Base-by-base conservation (phyloP, 2,329 filamentous ascomycete genomes). In the Hypoxylon sp. region DNA sequence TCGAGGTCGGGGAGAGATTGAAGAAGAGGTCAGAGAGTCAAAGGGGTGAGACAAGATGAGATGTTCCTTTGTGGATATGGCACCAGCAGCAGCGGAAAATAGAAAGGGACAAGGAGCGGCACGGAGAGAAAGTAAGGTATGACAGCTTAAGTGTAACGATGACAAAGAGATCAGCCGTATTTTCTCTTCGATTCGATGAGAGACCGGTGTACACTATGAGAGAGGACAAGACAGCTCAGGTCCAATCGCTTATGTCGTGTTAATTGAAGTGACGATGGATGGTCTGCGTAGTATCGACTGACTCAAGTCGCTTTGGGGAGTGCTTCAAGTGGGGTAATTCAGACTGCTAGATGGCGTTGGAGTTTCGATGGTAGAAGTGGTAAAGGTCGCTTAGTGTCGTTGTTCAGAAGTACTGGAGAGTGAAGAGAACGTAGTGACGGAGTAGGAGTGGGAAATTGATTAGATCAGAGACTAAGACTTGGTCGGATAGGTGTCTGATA, bases 281-380 rank as follows among this genome's bases (percentile, higher is more conserved):
- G 38, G 28, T 13, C 38, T 41, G 50, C 43, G 65, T 59, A 32
- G 57, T 57, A 69, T 60, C 51, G 55, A 65, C 53, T 70, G 65
- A 68, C 55, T 70, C 68, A 48, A 38, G 53, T 28, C 23, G 17
- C 13, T 49, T 65, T 23, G 43, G 48, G 6, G 28, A 38, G 25
- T 60, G 48, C 50, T 57, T 48, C 53, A 67, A 55, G 68, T 65
- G 68, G 65, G 68, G 68, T 70, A 70, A 45, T 53, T 30, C n/a
- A 36, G 34, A 38, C 50, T 61, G 17, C 41, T 53, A 48, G 14
- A 38, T 30, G 10, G 25, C 11, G 45, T 52, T 21, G 53, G 9
- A 43, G 46, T 25, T 25, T 46, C 50, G 28, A 48, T 28, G 46
- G 43, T 50, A 55, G 41, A 60, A 58, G 2, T 38, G 7, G 43